Evolutionary conservation across 345 rosid species (phyloP).

Genomic region (Physaria fendleri): DNA sequence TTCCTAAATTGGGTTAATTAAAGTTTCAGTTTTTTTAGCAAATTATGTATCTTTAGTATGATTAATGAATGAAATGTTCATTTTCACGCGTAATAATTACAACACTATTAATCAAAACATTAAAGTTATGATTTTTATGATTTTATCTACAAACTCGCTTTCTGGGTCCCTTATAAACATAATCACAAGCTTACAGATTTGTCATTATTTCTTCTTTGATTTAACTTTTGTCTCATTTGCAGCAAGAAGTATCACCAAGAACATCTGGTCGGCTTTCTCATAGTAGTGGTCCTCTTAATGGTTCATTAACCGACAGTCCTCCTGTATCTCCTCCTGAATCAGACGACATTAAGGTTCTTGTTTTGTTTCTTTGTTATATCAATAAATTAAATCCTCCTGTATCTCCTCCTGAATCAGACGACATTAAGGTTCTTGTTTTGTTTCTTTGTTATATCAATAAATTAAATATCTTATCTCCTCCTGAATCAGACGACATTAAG

Average conservation of each 20-base stretch:
- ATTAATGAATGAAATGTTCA: background rate
- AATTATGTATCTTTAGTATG: background rate
- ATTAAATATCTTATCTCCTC: constrained; percentile 96
- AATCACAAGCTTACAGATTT: constrained; percentile 11
- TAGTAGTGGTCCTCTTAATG: constrained; percentile 83
- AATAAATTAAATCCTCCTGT: constrained; percentile 99
- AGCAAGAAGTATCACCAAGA: constrained; percentile 94
- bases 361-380: no score
- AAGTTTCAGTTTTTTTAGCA: background rate
- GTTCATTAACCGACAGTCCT: constrained; percentile 91
- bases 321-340: constrained; percentile 91
- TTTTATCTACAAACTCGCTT: constrained; percentile 10
- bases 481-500: constrained; percentile 82
- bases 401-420: constrained; percentile 87
- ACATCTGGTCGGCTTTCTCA: constrained; percentile 87
- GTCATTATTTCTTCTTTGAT: constrained; percentile 12
- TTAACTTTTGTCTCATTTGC: constrained; percentile 31
- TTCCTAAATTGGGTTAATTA: background rate
- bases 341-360: constrained; percentile 72
- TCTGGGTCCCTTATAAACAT: constrained; percentile 26
- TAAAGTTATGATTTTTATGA: background rate
- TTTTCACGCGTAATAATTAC: constrained; percentile 27
- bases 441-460: no score
- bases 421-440: constrained; percentile 52
- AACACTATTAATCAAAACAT: constrained; percentile 6